A percentile compares a stretch with the other conserved stretches of the same genome.
These are phyloP conservation scores for Petasospora rhodanensis DNA, from an alignment of 1,139 yeast species.

Conservation along the genomic window DNA sequence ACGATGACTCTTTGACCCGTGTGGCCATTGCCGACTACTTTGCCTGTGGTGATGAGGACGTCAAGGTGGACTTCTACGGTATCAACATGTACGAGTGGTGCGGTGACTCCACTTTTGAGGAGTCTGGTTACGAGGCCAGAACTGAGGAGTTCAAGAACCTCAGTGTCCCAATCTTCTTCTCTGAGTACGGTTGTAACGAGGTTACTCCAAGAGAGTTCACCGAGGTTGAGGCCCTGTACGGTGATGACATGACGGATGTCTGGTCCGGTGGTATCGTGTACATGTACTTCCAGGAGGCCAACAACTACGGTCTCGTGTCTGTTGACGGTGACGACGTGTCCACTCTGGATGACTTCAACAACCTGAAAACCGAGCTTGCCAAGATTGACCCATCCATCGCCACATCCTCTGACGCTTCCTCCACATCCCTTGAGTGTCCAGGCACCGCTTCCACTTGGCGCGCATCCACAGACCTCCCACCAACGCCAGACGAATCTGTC, in stretches of 20 bases:
- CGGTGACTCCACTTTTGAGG: conserved; percentile 52
- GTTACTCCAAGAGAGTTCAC: conserved; percentile 63
- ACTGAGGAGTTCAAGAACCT: conserved; percentile 56
- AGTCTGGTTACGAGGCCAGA: conserved; percentile 61
- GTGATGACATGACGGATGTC: conserved; percentile 58
- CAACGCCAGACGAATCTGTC: conserved; percentile 59
- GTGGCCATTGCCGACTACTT: conserved; percentile 67
- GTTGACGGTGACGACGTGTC: conserved; percentile 50
- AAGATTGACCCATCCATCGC: conserved; percentile 57
- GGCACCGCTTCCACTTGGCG: conserved; percentile 46
- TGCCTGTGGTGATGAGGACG: conserved; percentile 62
- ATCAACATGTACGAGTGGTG: conserved; percentile 90
- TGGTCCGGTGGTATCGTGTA: conserved; percentile 87
- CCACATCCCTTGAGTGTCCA: conserved; percentile 53
- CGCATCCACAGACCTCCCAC: conserved; percentile 64
- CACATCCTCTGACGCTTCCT: conserved; percentile 44
- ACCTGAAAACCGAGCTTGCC: conserved; percentile 48
- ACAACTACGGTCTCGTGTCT: conserved; percentile 69
- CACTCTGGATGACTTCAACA: conserved; percentile 54
- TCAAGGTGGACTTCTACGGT: conserved; percentile 68
- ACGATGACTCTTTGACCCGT: conserved; percentile 66
- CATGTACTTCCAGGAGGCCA: conserved; percentile 72
- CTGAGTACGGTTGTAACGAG: conserved; percentile 82
- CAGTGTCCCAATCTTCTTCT: conserved; percentile 72
- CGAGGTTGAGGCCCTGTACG: conserved; percentile 53